Base-by-base conservation (phyloP, 2,329 filamentous ascomycete genomes). In the Fonsecaea erecta region DNA sequence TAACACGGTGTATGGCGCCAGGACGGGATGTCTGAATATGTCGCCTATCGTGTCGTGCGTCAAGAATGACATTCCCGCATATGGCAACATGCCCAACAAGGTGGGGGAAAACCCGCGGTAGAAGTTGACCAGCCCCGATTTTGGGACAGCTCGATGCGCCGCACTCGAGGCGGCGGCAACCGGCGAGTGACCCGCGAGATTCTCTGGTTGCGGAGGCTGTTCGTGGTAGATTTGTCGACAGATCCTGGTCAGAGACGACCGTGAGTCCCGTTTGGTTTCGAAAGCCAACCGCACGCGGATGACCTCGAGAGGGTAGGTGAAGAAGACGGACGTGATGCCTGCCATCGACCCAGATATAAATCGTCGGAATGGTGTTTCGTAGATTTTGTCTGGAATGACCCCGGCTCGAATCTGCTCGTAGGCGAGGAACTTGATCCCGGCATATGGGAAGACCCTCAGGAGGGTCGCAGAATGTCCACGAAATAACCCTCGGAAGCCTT, bases 381-480 rank as follows among this genome's bases (percentile, higher is more conserved):
- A 84, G 5, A 88, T 81, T 58, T 83, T 86, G 40, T 79, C 82
- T 1, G 85, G 86, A 67, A 99, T 98, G 34, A 98, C 75, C 14
- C 88, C 74, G 12, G 90, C 87, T 65, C 95, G 91, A 70, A 97
- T 92, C 78, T 99, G 95, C 77, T 99, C 95, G 80, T 99, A 99
- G 52, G 94, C 93, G 48, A 99, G 86, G 75, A 99, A 99, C 75
- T 99, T 99, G 79, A 98, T 97, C 52, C 91, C 94, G 16, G 94
- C 95, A 77, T 99, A 99, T 5, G 95, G 95, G 73, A 98, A 99
- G 68, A 99, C 96, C 69, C 95, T 89, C 59, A 98, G 84, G 2
- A 99, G 82, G 0, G 95, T 99, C 2, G 93, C 95, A 3, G 93
- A 97, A 77, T 99, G 95, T 6, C 95, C 95, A 59, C 95, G 90